Evolutionary conservation across 768 basidiomycete genomes (phyloP), one percentile per base, ranked within the genome.

Genomic region (Termitomyces sp.): DNA sequence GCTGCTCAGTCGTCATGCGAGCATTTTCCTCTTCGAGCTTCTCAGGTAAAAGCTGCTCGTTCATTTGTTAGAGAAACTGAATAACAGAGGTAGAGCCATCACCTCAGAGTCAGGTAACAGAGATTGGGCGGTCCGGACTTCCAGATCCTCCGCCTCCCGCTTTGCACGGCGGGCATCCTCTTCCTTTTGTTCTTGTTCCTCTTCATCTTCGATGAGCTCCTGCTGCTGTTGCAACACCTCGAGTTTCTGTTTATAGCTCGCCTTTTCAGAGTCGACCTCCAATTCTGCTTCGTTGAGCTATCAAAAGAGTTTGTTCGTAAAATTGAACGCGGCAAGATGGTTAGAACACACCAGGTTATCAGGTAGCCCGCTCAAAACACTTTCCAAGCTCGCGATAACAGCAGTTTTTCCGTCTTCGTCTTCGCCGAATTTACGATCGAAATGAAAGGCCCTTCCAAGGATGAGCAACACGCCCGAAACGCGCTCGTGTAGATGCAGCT

Each of bases 171-270:
- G 87, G n/a, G 92, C 90, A 68, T 90, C 86, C 70, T 94, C 90
- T 70, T 93, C 92, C 74, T 94, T 90, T 72, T 95, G 88, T 61
- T 99, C 97, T 72, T 99, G 97, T 70, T 98, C 97, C 62, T 94
- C 86, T 73, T 99, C 97, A 70, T 99, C 97, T 68, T 99, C 95
- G 68, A 99, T 99, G 60, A 99, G 92, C 71, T 99, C 97, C 69
- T 99, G 92, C 72, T 99, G 97, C 66, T 99, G 92, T 65, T 97
- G 93, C 68, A 99, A 76, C 26, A 99, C 96, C 61, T 98, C 97
- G 55, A 99, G 83, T 73, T 96, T 97, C 78, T 98, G 92, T 78
- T 97, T 96, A 82, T 97, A 98, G 66, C 87, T 92, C 22, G 94
- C 93, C 52, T 88, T 88, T 41, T 96, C 95, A 24, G 88, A 91